Evolutionary conservation across 352 stramenopile species (phyloP).

Genomic region (Pilasporangium apinafurcum): DNA sequence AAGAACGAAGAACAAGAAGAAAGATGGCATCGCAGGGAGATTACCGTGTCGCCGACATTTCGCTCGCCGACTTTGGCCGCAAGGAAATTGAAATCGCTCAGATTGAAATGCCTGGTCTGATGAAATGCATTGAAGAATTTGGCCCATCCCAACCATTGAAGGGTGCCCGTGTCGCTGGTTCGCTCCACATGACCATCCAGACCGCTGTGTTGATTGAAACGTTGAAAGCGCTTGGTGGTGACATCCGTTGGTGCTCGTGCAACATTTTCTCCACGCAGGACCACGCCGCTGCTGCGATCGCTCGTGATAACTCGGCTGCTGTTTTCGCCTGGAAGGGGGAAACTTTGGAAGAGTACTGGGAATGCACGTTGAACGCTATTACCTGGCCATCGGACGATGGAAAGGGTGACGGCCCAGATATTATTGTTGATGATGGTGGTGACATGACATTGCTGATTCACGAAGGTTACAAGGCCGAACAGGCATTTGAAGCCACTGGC

Average conservation of each 20-base stretch:
- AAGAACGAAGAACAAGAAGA: slow-evolving; percentile 8
- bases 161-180: slow-evolving; percentile 92
- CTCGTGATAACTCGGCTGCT: slow-evolving; percentile 91
- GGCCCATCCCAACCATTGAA: slow-evolving; percentile 81
- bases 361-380: slow-evolving; percentile 98
- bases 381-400: slow-evolving; percentile 96
- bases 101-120: slow-evolving; percentile 98
- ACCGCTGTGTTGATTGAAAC: slow-evolving; percentile 99
- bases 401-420: slow-evolving; percentile 95
- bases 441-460: slow-evolving; percentile 99
- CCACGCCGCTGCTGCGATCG: slow-evolving; percentile 96
- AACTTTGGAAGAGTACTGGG: slow-evolving; percentile 98
- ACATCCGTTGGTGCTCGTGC: slow-evolving; percentile 98
- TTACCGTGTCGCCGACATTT: slow-evolving; percentile 95
- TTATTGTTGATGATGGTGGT: slow-evolving; percentile 98
- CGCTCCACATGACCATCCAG: slow-evolving; percentile 99
- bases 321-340: slow-evolving; percentile 99
- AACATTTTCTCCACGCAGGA: slow-evolving; percentile 99
- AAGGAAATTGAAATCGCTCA: slow-evolving; percentile 98
- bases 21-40: slow-evolving; percentile 62
- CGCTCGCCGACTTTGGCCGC: slow-evolving; percentile 96
- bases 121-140: slow-evolving; percentile 94
- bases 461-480: slow-evolving; percentile 97
- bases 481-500: slow-evolving; percentile 91
- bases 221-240: slow-evolving; percentile 92